These are phyloP conservation scores for Kazachstania martiniae DNA, from an alignment of 805 yeast species.

Conservation along the genomic window DNA sequence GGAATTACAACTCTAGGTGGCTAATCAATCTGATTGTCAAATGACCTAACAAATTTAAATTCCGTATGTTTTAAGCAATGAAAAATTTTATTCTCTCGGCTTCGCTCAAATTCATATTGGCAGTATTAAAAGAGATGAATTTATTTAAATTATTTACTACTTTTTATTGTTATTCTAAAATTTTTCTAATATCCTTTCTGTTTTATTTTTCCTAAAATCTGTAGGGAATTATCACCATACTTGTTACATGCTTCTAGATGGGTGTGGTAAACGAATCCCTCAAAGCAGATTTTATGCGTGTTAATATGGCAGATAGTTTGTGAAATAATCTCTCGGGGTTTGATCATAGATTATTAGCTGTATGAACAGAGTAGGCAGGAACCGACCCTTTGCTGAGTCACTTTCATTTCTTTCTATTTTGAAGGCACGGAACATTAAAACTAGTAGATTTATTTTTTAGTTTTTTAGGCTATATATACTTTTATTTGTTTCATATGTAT, in stretches of 20 bases:
- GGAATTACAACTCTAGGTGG: too few species aligned
- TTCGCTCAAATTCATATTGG: too few species aligned
- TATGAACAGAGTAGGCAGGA: constrained; percentile 21
- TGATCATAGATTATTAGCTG: constrained; percentile 5
- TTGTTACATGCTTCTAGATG: constrained; percentile 32
- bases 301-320: constrained; percentile 1
- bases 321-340: neutral
- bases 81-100: too few species aligned
- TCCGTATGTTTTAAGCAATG: too few species aligned
- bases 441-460: neutral
- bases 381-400: constrained; percentile 3
- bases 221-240: constrained; percentile 38
- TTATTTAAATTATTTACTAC: neutral
- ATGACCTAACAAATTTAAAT: too few species aligned
- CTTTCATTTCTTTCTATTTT: constrained; percentile 19
- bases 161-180: too few species aligned
- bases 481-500: neutral
- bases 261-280: constrained; percentile 51
- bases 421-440: constrained; percentile 23
- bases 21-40: too few species aligned
- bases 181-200: neutral
- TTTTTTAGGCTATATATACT: neutral
- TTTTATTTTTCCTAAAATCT: constrained; percentile 1
- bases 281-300: constrained; percentile 22
- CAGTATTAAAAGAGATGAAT: neutral